Evolutionary conservation across 176 grass and related monocot genomes (phyloP).

Genomic region (Carex pumila): DNA sequence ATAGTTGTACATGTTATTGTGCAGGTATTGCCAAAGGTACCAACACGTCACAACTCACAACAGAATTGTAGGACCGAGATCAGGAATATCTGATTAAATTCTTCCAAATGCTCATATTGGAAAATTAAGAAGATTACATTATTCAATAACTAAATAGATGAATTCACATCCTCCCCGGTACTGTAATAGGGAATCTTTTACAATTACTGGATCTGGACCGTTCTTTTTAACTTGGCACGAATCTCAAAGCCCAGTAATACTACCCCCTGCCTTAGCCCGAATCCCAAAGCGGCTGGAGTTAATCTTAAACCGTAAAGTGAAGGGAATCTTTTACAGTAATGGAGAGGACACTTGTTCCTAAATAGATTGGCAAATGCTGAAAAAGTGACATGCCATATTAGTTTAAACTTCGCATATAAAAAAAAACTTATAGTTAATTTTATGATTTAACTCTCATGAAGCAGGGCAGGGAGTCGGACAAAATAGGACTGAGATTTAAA

Average conservation of each 20-base stretch:
- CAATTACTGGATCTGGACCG: too few species aligned
- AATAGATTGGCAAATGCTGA: background rate
- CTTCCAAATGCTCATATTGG: background rate
- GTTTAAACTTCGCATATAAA: background rate
- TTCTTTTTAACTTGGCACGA: too few species aligned
- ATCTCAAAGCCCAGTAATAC: too few species aligned
- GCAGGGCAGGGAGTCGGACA: background rate
- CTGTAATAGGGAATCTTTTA: too few species aligned
- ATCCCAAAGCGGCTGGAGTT: too few species aligned
- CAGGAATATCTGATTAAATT: background rate
- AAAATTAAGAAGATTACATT: background rate
- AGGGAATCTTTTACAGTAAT: too few species aligned
- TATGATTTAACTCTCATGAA: background rate
- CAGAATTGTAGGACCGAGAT: background rate
- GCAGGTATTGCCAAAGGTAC: background rate
- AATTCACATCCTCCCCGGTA: too few species aligned
- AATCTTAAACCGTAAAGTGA: too few species aligned
- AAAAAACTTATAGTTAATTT: background rate
- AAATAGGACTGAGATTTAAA: background rate
- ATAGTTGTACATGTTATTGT: conserved; percentile 4
- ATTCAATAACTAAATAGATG: background rate
- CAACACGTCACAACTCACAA: background rate
- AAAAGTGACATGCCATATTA: background rate
- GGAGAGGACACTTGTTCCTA: background rate
- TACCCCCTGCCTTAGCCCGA: too few species aligned